Evolutionary conservation across 768 basidiomycete species (phyloP), one percentile per base, ranked within the genome.

Genomic region (Kwoniella sp.): DNA sequence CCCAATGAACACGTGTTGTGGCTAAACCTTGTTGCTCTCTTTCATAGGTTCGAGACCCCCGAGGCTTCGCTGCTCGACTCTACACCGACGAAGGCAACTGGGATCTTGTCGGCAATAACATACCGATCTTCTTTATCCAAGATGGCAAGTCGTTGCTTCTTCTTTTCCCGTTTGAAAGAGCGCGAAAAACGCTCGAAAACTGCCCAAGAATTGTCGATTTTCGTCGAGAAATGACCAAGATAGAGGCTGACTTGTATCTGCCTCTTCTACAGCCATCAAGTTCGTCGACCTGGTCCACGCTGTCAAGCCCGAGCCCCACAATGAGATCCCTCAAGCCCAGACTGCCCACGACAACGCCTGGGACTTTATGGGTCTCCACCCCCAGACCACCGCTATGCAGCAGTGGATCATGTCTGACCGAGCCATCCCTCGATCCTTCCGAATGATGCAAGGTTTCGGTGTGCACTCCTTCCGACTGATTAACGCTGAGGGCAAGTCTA

Each of bases 341-440:
- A 78, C 78, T 3, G 78, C 81, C 1, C 90, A 92, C 73, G 90
- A 92, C 80, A 91, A 89, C 70, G 90, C 91, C 65, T 93, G 90
- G 90, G 91, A 92, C 73, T 92, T 88, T 69, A 86, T 86, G 40
- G 85, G 86, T 47, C 82, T 90, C 29, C 86, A 87, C 70, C 85
- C 88, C 0, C 88, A 90, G 82, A 65, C 78, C 37, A 56, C 68
- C 7, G 54, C 59, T 56, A 80, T 76, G 71, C 63, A 73, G 48
- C 70, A 89, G 85, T 94, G 91, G 91, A 83, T 83, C 36, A 87
- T 94, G 85, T 90, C 88, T 12, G 92, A 94, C 77, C 86, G 91
- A 70, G 89, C 84, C 2, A 87, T 95, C 63, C 92, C 92, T 15
- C 87, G 91, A 21, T 91, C 90, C 5, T 89, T 83, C 78, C 85